Conservation (phyloP, 805 yeast genomes). For the Candida piceae region DNA sequence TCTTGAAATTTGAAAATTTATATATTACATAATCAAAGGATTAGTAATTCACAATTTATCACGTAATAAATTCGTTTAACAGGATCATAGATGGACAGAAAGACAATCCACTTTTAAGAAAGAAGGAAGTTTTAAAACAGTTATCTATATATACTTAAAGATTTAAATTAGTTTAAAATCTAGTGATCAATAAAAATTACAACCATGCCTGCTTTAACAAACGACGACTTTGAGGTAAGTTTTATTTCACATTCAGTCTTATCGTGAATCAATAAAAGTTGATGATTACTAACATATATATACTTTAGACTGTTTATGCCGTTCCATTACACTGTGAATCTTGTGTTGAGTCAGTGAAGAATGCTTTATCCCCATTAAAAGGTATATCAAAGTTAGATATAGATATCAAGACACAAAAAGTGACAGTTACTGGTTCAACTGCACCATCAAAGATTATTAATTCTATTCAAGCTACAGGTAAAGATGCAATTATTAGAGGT, state of each 20-base stretch:
- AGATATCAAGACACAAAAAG: conserved; percentile 55
- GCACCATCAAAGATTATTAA: conserved; percentile 74
- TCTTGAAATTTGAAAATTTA: too few relatives aligned
- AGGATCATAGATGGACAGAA: too few relatives aligned
- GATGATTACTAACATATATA: too few relatives aligned
- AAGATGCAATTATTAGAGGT: conserved; percentile 90
- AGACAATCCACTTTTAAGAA: too few relatives aligned
- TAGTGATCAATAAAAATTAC: too few relatives aligned
- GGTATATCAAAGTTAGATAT: conserved; percentile 51
- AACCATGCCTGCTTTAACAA: conserved; percentile 14
- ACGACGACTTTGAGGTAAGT: conserved; percentile 21
- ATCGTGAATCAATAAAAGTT: neutral
- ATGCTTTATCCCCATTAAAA: conserved; percentile 45
- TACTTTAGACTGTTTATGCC: conserved; percentile 67
- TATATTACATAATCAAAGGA: too few relatives aligned
- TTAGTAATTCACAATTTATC: too few relatives aligned
- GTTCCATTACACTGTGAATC: conserved; percentile 77
- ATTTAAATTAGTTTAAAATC: too few relatives aligned
- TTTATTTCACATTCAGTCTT: neutral
- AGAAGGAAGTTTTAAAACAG: too few relatives aligned
- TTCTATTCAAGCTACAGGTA: conserved; percentile 68
- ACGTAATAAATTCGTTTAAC: too few relatives aligned
- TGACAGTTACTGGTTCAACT: conserved; percentile 59
- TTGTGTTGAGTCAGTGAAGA: conserved; percentile 58
- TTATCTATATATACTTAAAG: too few relatives aligned